phyloP scores from a whole-genome alignment of 306 rosid species.

The Vigna hirtella region DNA sequence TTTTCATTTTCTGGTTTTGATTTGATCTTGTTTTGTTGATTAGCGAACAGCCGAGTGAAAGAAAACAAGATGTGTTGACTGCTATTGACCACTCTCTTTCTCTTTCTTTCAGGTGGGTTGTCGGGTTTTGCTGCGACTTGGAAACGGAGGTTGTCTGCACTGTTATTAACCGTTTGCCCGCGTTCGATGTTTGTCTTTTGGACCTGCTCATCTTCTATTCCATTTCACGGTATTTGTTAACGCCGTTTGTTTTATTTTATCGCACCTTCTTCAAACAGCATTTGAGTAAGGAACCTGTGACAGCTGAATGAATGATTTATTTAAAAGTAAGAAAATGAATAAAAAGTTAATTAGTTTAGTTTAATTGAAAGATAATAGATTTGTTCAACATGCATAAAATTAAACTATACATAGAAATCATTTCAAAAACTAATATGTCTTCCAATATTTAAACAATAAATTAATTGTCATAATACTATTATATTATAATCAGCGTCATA shows the following conservation, averaged over 20 bases:
- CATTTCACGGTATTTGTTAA: constrained; percentile 48
- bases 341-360: too few relatives aligned
- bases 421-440: too few relatives aligned
- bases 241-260: constrained; percentile 31
- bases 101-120: constrained; percentile 27
- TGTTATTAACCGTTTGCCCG: not conserved
- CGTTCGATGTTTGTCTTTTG: not conserved
- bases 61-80: constrained; percentile 46
- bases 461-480: too few relatives aligned
- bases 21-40: not conserved
- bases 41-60: not conserved
- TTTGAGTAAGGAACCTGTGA: too few relatives aligned
- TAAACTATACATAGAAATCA: too few relatives aligned
- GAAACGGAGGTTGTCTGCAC: not conserved
- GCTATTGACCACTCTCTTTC: constrained; percentile 57
- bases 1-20: not conserved
- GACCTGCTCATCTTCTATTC: not conserved
- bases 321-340: too few relatives aligned
- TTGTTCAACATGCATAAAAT: too few relatives aligned
- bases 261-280: too few relatives aligned
- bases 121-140: not conserved
- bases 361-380: too few relatives aligned
- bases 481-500: too few relatives aligned
- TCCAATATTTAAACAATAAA: too few relatives aligned
- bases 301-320: too few relatives aligned